These are phyloP conservation scores for Globisporangium recalcitrans DNA, from an alignment of 352 stramenopile species.

Conservation along the genomic window DNA sequence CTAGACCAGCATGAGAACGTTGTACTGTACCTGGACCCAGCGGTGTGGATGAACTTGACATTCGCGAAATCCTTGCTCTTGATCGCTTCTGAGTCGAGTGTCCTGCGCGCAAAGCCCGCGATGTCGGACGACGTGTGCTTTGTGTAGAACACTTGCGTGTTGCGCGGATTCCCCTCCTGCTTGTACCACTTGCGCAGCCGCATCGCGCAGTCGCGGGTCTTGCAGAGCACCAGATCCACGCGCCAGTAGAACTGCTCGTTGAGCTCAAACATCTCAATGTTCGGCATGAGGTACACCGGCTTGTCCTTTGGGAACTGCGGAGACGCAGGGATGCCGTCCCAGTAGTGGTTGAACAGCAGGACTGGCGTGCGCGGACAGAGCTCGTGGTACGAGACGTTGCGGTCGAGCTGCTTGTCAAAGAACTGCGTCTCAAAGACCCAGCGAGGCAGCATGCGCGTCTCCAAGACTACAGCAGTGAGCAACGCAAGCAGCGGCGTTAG, in stretches of 20 bases:
- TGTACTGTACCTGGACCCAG: conserved; percentile 17
- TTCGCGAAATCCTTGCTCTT: conserved; percentile 27
- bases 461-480: conserved; percentile 28
- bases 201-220: conserved; percentile 37
- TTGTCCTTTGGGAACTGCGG: conserved; percentile 32
- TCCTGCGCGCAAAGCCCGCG: conserved; percentile 24
- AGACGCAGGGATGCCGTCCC: conserved; percentile 24
- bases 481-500: neutral
- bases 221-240: conserved; percentile 41
- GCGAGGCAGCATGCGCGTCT: conserved; percentile 34
- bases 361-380: conserved; percentile 42
- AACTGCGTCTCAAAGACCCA: conserved; percentile 42
- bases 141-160: conserved; percentile 46
- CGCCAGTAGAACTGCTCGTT: conserved; percentile 28
- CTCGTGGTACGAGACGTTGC: conserved; percentile 41
- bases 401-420: conserved; percentile 20
- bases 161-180: conserved; percentile 52
- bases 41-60: conserved; percentile 33
- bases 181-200: conserved; percentile 45
- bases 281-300: conserved; percentile 43
- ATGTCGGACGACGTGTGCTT: conserved; percentile 57
- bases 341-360: conserved; percentile 61
- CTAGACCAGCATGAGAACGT: no score
- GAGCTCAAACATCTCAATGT: conserved; percentile 59
- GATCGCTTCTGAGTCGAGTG: conserved; percentile 19